phyloP scores from a whole-genome alignment of 1,284 basidiomycete genomes.

The Cutaneotrichosporon sp. region DNA sequence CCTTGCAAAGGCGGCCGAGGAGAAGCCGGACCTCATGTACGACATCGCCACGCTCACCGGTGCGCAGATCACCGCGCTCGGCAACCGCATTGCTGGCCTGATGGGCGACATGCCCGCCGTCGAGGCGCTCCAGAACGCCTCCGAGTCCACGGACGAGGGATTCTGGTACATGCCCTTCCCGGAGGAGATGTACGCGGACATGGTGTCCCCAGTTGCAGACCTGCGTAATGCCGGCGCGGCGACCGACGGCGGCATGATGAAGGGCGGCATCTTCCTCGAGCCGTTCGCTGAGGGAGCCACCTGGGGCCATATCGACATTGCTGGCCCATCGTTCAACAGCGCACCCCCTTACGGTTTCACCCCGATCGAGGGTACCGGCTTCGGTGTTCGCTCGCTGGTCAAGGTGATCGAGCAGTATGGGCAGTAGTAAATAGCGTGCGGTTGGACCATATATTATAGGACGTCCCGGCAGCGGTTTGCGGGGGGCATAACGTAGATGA shows the following conservation, averaged over 20 bases:
- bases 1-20: constrained; percentile 9
- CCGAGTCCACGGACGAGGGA: constrained; percentile 7
- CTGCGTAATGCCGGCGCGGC: constrained; percentile 11
- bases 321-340: constrained; percentile 17
- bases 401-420: constrained; percentile 18
- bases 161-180: constrained; percentile 22
- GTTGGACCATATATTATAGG: too few relatives aligned
- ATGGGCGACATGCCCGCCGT: constrained; percentile 19
- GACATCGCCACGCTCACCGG: constrained; percentile 19
- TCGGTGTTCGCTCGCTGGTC: constrained; percentile 15
- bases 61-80: constrained; percentile 18
- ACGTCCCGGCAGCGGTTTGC: too few relatives aligned
- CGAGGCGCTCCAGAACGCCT: constrained; percentile 9
- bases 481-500: too few relatives aligned
- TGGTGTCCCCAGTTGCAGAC: constrained; percentile 14
- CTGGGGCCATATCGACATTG: constrained; percentile 22
- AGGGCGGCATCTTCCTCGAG: constrained; percentile 18
- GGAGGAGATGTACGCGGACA: constrained; percentile 17
- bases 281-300: constrained; percentile 16
- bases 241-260: constrained; percentile 16
- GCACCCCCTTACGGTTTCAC: constrained; percentile 12
- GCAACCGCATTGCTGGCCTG: constrained; percentile 17
- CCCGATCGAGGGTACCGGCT: constrained; percentile 18
- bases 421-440: background rate
- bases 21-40: constrained; percentile 16